phyloP scores from a whole-genome alignment of 2,329 filamentous ascomycete genomes.

The Sporothrix euskadiensis region DNA sequence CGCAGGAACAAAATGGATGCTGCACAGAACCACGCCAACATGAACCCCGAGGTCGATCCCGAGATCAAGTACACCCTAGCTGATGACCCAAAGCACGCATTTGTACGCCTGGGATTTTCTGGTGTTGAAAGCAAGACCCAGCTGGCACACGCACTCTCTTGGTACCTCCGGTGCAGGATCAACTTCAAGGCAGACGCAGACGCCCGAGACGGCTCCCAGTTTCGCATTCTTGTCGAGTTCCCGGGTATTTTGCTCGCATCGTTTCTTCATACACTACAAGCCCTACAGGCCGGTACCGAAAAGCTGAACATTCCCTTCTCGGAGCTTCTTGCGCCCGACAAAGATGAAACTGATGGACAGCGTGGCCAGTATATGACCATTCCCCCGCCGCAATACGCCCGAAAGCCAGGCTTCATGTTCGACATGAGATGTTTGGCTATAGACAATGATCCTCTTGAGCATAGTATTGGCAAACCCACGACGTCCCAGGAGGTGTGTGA shows the following conservation, averaged over 20 bases:
- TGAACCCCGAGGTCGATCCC: neutral
- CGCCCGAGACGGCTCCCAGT: neutral
- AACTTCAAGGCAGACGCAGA: neutral
- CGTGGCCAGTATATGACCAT: conserved; percentile 36
- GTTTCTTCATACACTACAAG: conserved; percentile 58
- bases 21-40: neutral
- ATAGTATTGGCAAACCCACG: neutral
- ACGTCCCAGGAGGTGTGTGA: conserved; percentile 35
- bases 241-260: conserved; percentile 59
- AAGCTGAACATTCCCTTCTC: conserved; percentile 51
- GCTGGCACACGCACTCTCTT: neutral
- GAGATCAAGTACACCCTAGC: conserved; percentile 36
- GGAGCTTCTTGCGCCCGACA: conserved; percentile 42
- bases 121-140: neutral
- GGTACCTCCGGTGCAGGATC: conserved; percentile 36
- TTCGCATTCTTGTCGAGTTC: conserved; percentile 57
- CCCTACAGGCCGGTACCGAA: conserved; percentile 55
- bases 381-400: conserved; percentile 53
- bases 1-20: neutral
- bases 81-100: conserved; percentile 38
- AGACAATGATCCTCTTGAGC: conserved; percentile 24
- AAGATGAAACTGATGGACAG: conserved; percentile 25
- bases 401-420: conserved; percentile 51
- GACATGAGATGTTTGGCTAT: conserved; percentile 42
- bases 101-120: conserved; percentile 36